Evolutionary conservation across 345 rosid genomes (phyloP), one percentile per base, ranked within the genome.

Genomic region (Nasturtium officinale): DNA sequence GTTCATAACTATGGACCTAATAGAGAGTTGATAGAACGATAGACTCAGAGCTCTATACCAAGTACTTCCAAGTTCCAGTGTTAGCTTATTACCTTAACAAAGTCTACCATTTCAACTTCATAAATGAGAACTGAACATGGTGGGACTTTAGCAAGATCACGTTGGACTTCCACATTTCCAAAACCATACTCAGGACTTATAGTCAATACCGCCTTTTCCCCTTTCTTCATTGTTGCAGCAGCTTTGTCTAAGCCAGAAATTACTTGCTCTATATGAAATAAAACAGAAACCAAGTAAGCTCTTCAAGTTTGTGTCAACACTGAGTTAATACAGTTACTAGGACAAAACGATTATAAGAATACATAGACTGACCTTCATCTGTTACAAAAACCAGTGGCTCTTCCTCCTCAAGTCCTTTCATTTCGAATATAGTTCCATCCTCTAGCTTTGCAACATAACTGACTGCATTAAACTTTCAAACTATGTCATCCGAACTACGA

Each of bases 151-250:
- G 60, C 13, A 1, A 7, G 60, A 38, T 55, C 38, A 29, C 60
- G 1, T 2, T n/a, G 38, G 60, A 55, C 37, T 29, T 55, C 60
- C 38, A 55, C 6, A 28, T 54, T n/a, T 54, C 60, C 60, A 28
- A 28, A 54, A 28, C 60, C 60, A 54, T 54, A 54, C 4, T 54
- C 37, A 54, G 21, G 60, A 54, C 37, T 54, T 28, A 54, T 28
- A 15, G 37, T 28, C 37, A 54, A 54, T 28, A 15, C 0, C 12
- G 6, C 37, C 20, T 28, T 54, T 26, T 54, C 37, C 59, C 59
- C 37, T 54, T n/a, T 7, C 20, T 26, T 28, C 59, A 54, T 54
- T 54, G 35, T 54, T 54, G 59, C 59, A 54, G 37, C 59, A 54
- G 59, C 37, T 28, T 54, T 26, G 59, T 54, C 37, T 54, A 54